These are phyloP conservation scores for Strigomonas culicis DNA, from an alignment of 208 protist species.

Conservation along the genomic window DNA sequence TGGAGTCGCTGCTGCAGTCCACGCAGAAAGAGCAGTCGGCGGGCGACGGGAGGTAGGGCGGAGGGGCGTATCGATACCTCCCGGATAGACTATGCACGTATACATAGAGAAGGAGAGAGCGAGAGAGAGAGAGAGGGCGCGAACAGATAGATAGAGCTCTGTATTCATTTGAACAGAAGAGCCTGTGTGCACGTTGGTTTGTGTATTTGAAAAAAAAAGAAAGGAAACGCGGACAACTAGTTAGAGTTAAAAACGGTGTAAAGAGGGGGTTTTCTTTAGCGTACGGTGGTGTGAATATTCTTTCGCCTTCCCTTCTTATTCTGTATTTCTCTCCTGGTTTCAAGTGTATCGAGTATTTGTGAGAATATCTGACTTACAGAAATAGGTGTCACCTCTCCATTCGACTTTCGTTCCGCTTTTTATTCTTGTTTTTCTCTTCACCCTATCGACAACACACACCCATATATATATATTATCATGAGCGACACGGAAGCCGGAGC, in stretches of 20 bases:
- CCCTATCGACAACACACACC: conserved; percentile 11
- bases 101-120: background rate
- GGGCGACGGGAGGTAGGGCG: background rate
- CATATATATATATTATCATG: conserved; percentile 13
- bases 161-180: too few species aligned
- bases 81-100: background rate
- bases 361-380: too few species aligned
- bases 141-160: too few species aligned
- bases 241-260: background rate
- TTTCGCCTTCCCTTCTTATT: background rate
- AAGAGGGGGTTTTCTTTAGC: background rate
- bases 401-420: background rate
- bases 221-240: background rate
- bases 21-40: background rate
- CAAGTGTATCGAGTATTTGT: background rate
- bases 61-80: background rate
- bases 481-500: conserved; percentile 3
- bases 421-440: conserved; percentile 2
- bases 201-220: background rate
- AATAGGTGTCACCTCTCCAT: background rate
- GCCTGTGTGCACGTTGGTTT: too few species aligned
- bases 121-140: too few species aligned
- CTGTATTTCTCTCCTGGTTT: background rate
- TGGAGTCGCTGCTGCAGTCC: conserved; percentile 13
- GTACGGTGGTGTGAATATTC: background rate